Evolutionary conservation across 805 yeast species (phyloP).

Genomic region (Suhomyces vadensis): DNA sequence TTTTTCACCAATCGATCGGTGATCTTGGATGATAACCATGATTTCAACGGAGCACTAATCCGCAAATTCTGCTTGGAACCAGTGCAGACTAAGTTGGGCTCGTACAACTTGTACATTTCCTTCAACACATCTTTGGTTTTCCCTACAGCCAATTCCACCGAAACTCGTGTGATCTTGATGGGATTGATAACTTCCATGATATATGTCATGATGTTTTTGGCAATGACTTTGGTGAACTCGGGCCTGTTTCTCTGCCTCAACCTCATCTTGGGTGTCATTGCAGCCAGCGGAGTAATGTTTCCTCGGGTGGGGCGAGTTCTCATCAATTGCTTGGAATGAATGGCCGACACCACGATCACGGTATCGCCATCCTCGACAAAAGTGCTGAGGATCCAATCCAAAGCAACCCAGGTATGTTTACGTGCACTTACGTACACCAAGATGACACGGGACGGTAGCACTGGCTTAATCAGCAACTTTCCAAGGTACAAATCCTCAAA

Average conservation of each 20-base stretch:
- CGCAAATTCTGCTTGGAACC: slow-evolving; percentile 51
- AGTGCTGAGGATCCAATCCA: slow-evolving; percentile 65
- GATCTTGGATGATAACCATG: slow-evolving; percentile 63
- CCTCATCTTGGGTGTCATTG: slow-evolving; percentile 32
- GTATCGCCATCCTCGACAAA: slow-evolving; percentile 66
- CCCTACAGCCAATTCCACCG: slow-evolving; percentile 64
- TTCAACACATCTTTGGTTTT: slow-evolving; percentile 55
- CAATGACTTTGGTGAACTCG: slow-evolving; percentile 45
- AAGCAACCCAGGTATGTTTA: slow-evolving; percentile 77
- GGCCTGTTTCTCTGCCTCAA: slow-evolving; percentile 45
- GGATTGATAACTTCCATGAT: slow-evolving; percentile 49
- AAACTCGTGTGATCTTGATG: slow-evolving; percentile 46
- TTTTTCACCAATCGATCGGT: slow-evolving; percentile 65
- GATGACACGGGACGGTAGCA: slow-evolving; percentile 54
- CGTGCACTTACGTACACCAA: slow-evolving; percentile 70
- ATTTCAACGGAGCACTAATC: slow-evolving; percentile 51
- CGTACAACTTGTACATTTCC: slow-evolving; percentile 61
- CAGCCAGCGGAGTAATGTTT: slow-evolving; percentile 16
- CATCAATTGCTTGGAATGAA: slow-evolving; percentile 23
- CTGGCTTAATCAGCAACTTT: slow-evolving; percentile 33
- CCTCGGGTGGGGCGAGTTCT: slow-evolving; percentile 11
- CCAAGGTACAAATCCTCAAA: slow-evolving; percentile 49
- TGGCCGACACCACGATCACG: slow-evolving; percentile 59
- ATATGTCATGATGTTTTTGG: slow-evolving; percentile 55
- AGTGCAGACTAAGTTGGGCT: slow-evolving; percentile 57